phyloP scores from a whole-genome alignment of 2,329 filamentous ascomycete species.

The Alternaria solani region DNA sequence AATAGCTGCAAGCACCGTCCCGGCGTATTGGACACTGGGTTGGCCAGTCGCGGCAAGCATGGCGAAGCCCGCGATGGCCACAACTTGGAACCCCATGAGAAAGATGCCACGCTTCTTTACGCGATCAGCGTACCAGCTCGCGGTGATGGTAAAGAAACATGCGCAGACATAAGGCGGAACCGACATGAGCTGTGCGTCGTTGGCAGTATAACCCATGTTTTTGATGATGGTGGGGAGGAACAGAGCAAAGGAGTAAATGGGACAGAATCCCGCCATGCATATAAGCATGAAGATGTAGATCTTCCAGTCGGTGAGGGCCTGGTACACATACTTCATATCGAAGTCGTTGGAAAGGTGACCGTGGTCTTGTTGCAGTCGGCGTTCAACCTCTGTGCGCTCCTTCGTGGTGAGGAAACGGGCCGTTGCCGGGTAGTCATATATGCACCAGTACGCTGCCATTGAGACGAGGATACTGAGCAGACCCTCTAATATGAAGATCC shows the following conservation, averaged over 20 bases:
- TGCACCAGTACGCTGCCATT: constrained; percentile 54
- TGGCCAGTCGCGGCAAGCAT: constrained; percentile 40
- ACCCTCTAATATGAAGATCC: constrained; percentile 58
- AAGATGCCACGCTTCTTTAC: constrained; percentile 43
- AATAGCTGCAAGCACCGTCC: constrained; percentile 45
- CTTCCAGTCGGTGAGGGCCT: constrained; percentile 53
- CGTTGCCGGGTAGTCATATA: constrained; percentile 67
- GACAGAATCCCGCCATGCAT: constrained; percentile 51
- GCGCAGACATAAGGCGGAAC: constrained; percentile 68
- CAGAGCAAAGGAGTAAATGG: constrained; percentile 56
- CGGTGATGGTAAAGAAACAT: constrained; percentile 46
- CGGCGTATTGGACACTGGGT: constrained; percentile 44
- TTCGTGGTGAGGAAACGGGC: constrained; percentile 65
- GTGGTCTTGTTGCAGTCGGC: constrained; percentile 67
- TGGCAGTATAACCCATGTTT: constrained; percentile 66
- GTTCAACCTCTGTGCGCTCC: constrained; percentile 65
- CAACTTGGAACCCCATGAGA: constrained; percentile 41
- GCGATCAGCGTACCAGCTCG: constrained; percentile 41
- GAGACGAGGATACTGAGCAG: constrained; percentile 45
- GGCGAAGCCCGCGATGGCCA: constrained; percentile 64
- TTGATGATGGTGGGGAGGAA: constrained; percentile 67
- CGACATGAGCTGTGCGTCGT: constrained; percentile 46
- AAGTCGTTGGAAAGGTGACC: constrained; percentile 57
- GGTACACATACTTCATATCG: constrained; percentile 48
- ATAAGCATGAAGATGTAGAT: constrained; percentile 55